Percentiles rank a stretch among this genome's conserved stretches.
Conservation (phyloP, 1,284 basidiomycete species). For the Acaromyces ingoldii region DNA sequence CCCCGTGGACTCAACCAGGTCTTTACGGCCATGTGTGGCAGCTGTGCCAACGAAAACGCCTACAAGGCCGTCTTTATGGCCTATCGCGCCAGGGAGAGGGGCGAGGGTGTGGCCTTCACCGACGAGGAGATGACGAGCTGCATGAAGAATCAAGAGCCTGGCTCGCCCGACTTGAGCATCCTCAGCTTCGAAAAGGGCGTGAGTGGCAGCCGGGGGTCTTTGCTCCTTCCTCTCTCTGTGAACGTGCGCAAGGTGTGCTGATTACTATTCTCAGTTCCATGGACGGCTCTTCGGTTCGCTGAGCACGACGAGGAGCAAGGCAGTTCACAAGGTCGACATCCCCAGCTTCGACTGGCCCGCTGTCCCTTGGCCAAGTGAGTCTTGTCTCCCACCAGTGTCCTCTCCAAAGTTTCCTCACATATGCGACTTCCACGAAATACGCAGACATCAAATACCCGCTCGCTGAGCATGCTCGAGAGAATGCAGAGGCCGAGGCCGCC, state of each 20-base stretch:
- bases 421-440: background rate
- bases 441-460: slow-evolving; percentile 56
- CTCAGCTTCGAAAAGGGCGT: slow-evolving; percentile 56
- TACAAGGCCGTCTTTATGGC: slow-evolving; percentile 59
- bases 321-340: slow-evolving; percentile 59
- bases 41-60: slow-evolving; percentile 54
- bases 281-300: slow-evolving; percentile 51
- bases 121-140: slow-evolving; percentile 50
- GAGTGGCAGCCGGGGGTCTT: slow-evolving; percentile 29
- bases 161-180: slow-evolving; percentile 56
- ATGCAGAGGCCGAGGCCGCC: slow-evolving; percentile 53
- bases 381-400: background rate
- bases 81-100: slow-evolving; percentile 52
- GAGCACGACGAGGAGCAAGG: slow-evolving; percentile 55
- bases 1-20: slow-evolving; percentile 56
- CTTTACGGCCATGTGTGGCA: slow-evolving; percentile 52
- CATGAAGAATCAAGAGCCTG: slow-evolving; percentile 58
- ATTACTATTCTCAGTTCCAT: slow-evolving; percentile 21
- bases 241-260: background rate
- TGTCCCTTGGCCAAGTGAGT: slow-evolving; percentile 54
- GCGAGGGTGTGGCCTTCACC: slow-evolving; percentile 28
- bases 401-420: background rate
- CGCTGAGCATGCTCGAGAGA: slow-evolving; percentile 52
- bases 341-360: slow-evolving; percentile 60
- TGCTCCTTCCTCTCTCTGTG: slow-evolving; percentile 56